Evolutionary conservation across 139 green algal genomes (phyloP).

Genomic region (Tetraselmis chui): DNA sequence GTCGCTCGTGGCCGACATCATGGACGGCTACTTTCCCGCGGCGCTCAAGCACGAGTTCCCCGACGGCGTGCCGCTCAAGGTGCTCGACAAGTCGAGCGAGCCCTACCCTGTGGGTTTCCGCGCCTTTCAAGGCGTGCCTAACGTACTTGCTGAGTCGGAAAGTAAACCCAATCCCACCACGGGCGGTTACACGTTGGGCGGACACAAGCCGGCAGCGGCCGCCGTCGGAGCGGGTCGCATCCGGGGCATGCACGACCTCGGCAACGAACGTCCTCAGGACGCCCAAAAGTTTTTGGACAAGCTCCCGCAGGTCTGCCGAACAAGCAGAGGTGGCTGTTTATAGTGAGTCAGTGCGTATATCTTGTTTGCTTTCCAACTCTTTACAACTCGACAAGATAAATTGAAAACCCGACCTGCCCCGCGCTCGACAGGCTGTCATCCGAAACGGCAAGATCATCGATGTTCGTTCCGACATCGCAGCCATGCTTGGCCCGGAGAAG

Average conservation of each 20-base stretch:
- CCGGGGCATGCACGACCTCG: neutral
- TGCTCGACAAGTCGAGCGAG: neutral
- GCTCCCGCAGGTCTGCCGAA: neutral
- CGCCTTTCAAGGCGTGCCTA: neutral
- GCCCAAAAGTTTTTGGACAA: slow-evolving; percentile 1
- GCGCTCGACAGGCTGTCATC: slow-evolving; percentile 3
- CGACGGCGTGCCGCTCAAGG: neutral
- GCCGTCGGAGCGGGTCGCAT: neutral
- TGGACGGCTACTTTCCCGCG: slow-evolving; percentile 10
- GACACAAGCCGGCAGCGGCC: neutral
- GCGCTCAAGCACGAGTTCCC: slow-evolving; percentile 2
- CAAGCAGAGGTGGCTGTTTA: too few relatives aligned
- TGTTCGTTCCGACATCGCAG: neutral
- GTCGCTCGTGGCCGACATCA: neutral
- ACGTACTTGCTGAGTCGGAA: neutral
- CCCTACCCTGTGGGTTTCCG: neutral
- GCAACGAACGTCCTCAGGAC: neutral
- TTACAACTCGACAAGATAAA: too few relatives aligned
- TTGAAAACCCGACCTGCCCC: too few relatives aligned
- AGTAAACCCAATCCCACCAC: neutral
- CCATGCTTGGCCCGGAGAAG: neutral
- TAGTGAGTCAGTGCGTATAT: too few relatives aligned
- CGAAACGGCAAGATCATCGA: slow-evolving; percentile 13
- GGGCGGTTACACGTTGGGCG: neutral
- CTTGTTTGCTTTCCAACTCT: too few relatives aligned